Evolutionary conservation across 306 rosid species (phyloP).

Genomic region (Chamaecrista fasciculata): DNA sequence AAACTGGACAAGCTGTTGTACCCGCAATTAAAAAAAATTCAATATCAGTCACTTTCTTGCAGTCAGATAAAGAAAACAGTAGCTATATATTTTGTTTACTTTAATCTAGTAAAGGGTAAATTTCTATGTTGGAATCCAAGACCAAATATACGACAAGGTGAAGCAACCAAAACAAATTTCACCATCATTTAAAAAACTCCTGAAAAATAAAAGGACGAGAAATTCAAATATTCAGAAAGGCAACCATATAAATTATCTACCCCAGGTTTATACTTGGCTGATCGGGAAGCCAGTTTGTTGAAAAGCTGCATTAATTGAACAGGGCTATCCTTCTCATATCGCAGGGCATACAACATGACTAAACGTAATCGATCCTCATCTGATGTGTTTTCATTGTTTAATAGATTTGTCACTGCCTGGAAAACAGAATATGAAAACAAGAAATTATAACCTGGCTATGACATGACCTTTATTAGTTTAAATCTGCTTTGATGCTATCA

Average conservation of each 20-base stretch:
- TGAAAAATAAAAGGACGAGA: too few relatives aligned
- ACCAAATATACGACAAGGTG: too few relatives aligned
- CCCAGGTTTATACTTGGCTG: conserved; percentile 61
- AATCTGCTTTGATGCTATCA: neutral
- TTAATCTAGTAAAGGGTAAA: too few relatives aligned
- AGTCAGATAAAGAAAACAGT: neutral
- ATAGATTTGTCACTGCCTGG: conserved; percentile 59
- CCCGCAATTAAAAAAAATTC: conserved; percentile 25
- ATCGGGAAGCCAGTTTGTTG: conserved; percentile 52
- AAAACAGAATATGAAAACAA: conserved; percentile 15
- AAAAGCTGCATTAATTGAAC: conserved; percentile 69
- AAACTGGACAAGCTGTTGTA: conserved; percentile 69
- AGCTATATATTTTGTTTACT: too few relatives aligned
- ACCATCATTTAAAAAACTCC: too few relatives aligned
- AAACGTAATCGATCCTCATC: conserved; percentile 59
- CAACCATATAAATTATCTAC: conserved; percentile 30
- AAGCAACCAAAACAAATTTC: too few relatives aligned
- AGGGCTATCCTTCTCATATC: conserved; percentile 76
- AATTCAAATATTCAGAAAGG: conserved; percentile 7
- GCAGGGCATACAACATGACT: conserved; percentile 74
- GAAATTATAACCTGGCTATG: neutral
- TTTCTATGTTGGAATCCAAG: too few relatives aligned
- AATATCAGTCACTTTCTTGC: conserved; percentile 23
- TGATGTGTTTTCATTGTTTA: conserved; percentile 56
- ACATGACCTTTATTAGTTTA: neutral